phyloP scores from a whole-genome alignment of 2,329 filamentous ascomycete species.

The Arthrobotrys conoides region DNA sequence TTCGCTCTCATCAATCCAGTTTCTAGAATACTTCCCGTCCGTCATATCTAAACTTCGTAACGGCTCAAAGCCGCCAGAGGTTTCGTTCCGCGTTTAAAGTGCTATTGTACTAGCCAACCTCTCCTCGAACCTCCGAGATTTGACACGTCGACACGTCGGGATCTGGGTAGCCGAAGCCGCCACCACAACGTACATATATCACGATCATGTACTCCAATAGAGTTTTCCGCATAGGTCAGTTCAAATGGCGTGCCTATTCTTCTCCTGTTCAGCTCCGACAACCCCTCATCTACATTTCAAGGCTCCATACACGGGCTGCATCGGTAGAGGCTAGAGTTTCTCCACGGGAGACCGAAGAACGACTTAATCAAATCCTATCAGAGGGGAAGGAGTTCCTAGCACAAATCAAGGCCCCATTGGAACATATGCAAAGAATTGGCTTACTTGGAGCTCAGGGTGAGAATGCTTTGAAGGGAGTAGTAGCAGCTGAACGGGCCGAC shows the following conservation, averaged over 20 bases:
- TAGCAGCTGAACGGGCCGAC: slow-evolving; percentile 1
- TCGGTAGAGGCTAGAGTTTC: neutral
- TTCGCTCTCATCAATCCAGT: too few relatives aligned
- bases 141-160: neutral
- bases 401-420: neutral
- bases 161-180: too few relatives aligned
- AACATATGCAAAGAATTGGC: slow-evolving; percentile 1
- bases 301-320: neutral
- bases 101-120: too few relatives aligned
- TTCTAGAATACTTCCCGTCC: too few relatives aligned
- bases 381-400: neutral
- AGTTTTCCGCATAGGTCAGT: neutral
- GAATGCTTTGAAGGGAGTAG: neutral
- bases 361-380: neutral
- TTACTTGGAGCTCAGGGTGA: neutral
- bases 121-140: neutral
- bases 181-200: neutral
- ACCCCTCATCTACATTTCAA: neutral
- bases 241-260: neutral
- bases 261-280: neutral
- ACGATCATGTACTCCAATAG: neutral
- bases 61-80: too few relatives aligned
- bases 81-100: too few relatives aligned
- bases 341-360: neutral
- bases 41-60: too few relatives aligned